Evolutionary conservation across 306 rosid genomes (phyloP).

Genomic region (Myrica gale): DNA sequence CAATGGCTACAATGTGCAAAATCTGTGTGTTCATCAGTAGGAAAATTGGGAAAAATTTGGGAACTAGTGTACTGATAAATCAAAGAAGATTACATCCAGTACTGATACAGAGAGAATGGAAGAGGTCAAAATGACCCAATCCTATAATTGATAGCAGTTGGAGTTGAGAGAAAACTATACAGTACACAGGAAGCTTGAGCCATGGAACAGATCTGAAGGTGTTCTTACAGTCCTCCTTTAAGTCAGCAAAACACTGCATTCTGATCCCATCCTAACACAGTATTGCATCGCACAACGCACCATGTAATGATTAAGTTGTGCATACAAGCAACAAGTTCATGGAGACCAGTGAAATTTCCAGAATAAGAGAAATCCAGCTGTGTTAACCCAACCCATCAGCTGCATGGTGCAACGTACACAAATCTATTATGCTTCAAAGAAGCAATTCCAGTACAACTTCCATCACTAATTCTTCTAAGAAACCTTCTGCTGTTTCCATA

Average conservation of each 20-base stretch:
- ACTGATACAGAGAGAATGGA: neutral
- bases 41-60: neutral
- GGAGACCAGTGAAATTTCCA: neutral
- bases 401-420: neutral
- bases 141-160: neutral
- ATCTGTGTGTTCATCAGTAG: neutral
- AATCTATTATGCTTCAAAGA: constrained; percentile 15
- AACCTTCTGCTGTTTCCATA: constrained; percentile 43
- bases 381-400: neutral
- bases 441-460: constrained; percentile 51
- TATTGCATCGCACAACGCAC: neutral
- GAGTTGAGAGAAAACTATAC: constrained; percentile 3
- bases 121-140: neutral
- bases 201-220: neutral
- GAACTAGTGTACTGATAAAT: neutral
- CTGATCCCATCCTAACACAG: neutral
- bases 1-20: neutral
- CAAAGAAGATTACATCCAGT: neutral
- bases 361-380: neutral
- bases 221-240: neutral
- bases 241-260: neutral
- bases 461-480: constrained; percentile 51
- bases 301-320: neutral
- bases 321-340: neutral
- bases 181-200: neutral